A percentile compares a stretch with the other conserved stretches of the same genome.
These are phyloP conservation scores for Beauveria rudraprayagi DNA, from an alignment of 2,329 filamentous ascomycete genomes.

Conservation along the genomic window DNA sequence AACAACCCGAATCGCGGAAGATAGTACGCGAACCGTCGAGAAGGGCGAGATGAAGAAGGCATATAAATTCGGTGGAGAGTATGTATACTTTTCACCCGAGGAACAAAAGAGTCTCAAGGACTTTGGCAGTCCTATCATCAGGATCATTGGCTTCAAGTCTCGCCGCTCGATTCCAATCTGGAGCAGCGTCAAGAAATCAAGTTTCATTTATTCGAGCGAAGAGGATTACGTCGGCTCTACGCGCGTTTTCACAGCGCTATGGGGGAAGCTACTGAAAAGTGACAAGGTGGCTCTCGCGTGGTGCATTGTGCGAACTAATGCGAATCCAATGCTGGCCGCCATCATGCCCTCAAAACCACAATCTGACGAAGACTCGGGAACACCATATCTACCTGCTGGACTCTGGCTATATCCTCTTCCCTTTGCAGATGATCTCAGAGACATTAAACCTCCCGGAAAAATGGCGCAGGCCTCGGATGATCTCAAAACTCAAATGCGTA, in stretches of 20 bases:
- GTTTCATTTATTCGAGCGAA: conserved; percentile 91
- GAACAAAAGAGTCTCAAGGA: conserved; percentile 70
- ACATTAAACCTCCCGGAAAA: conserved; percentile 55
- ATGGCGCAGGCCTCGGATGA: conserved; percentile 53
- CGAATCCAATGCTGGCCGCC: conserved; percentile 70
- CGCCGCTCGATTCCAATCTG: conserved; percentile 66
- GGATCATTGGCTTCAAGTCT: conserved; percentile 91
- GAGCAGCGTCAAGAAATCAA: conserved; percentile 79
- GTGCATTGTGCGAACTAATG: conserved; percentile 78
- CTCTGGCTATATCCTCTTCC: conserved; percentile 86
- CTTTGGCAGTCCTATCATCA: conserved; percentile 75
- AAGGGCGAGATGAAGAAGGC: conserved; percentile 81
- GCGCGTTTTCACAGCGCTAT: conserved; percentile 82
- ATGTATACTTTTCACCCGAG: conserved; percentile 75
- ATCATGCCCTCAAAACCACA: conserved; percentile 68
- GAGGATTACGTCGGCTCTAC: conserved; percentile 85
- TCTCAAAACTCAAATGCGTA: conserved; percentile 74
- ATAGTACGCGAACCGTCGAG: conserved; percentile 68
- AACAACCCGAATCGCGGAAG: conserved; percentile 68
- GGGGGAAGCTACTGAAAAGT: conserved; percentile 73
- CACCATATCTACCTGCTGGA: conserved; percentile 69
- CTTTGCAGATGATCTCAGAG: conserved; percentile 79
- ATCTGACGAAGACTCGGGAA: conserved; percentile 54
- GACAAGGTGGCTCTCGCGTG: conserved; percentile 81
- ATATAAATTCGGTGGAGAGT: conserved; percentile 91